Evolutionary conservation across 176 grass and related monocot genomes (phyloP), one percentile per base, ranked within the genome.

Genomic region (Ensete ventricosum): DNA sequence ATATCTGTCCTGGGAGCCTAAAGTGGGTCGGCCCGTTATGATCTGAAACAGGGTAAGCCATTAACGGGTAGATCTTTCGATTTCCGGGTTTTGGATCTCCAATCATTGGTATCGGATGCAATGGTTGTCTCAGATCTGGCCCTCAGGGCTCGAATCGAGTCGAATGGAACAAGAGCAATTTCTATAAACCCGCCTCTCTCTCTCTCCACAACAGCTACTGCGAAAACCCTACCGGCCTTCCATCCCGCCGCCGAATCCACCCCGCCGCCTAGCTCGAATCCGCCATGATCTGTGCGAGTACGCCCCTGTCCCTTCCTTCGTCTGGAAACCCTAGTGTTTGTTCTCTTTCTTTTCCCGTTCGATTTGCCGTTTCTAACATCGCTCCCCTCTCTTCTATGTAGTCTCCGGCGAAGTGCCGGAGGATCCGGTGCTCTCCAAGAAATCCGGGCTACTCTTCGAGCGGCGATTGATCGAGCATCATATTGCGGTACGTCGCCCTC

Each of bases 361-460:
- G 86, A 77, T 64, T 64, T 88, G 77, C 83, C 81, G 6, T 66
- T 29, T 71, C 48, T 69, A 59, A 10, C 50, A 11, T 49, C 20
- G 29, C 73, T 78, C 77, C 76, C 55, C 14, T 73, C 62, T 26
- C 60, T 65, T 20, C 53, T 1, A 12, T 55, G 80, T 52, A 99
- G 96, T 99, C 63, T 99, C 96, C 70, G 96, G 96, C 54, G 96
- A 99, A 82, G 91, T 88, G 78, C 90, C 96, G 81, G 91, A 92
- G 78, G 96, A 99, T 80, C 96, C 96, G 25, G 91, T 99, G 52
- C 83, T 99, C 27, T 95, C 88, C 14, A 99, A 95, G 88, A 99
- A 94, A 82, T 99, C 96, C 5, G 96, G 96, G 9, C 91, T 84
- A 12, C 80, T 99, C 65, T 99, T 86, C 78, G 96, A 99, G 82